Evolutionary conservation across 2,329 filamentous ascomycete species (phyloP).

Genomic region (Ophiosphaerella korrae): DNA sequence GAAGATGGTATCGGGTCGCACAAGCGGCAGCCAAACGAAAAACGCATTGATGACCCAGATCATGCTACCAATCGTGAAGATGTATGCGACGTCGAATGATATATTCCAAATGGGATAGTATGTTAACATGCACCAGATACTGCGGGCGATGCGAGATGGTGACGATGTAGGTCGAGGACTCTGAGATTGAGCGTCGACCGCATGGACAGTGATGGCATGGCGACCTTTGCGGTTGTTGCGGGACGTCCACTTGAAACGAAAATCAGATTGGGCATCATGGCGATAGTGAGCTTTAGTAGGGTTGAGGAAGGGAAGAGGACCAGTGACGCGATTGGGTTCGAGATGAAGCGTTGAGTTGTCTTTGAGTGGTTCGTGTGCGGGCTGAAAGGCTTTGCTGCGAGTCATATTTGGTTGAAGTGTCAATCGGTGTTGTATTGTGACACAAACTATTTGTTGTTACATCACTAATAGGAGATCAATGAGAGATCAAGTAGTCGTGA

Average conservation of each 20-base stretch:
- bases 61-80: conserved; percentile 58
- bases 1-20: conserved; percentile 60
- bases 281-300: conserved; percentile 47
- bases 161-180: conserved; percentile 44
- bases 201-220: conserved; percentile 44
- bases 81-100: conserved; percentile 59
- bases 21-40: conserved; percentile 67
- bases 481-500: too few relatives aligned
- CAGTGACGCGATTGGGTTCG: conserved; percentile 32
- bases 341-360: conserved; percentile 26
- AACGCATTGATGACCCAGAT: conserved; percentile 62
- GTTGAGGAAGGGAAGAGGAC: conserved; percentile 56
- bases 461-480: too few relatives aligned
- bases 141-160: conserved; percentile 36
- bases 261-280: conserved; percentile 37
- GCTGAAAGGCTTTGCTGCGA: conserved; percentile 37
- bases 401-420: neutral
- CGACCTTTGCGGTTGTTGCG: conserved; percentile 53
- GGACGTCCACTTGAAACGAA: conserved; percentile 47
- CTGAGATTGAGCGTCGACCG: conserved; percentile 22
- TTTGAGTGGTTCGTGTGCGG: conserved; percentile 31
- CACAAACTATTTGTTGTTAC: too few relatives aligned
- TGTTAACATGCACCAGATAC: conserved; percentile 56
- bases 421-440: too few relatives aligned
- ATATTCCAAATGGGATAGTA: conserved; percentile 62